These are phyloP conservation scores for Hanseniaspora guilliermondii DNA, from an alignment of 805 yeast species.

Conservation along the genomic window DNA sequence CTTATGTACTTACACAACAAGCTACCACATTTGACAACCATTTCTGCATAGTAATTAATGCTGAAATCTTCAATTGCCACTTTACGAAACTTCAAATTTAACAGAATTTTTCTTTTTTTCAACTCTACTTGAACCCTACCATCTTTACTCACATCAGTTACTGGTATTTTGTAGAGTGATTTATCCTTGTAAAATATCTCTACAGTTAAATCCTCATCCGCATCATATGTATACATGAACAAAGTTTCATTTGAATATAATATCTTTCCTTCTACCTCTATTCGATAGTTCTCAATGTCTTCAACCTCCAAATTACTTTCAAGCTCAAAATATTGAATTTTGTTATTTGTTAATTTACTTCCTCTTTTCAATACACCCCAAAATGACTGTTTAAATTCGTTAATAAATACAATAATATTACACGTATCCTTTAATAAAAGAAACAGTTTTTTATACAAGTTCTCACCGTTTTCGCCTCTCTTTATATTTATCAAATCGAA, in stretches of 20 bases:
- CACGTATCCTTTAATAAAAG: neutral
- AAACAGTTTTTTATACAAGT: neutral
- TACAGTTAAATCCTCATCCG: neutral
- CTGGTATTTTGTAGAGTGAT: neutral
- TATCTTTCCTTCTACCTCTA: neutral
- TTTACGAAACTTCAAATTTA: neutral
- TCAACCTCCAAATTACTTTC: neutral
- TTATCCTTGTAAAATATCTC: neutral
- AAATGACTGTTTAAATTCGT: neutral
- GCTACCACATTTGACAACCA: neutral
- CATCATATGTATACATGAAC: neutral
- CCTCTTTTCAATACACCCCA: neutral
- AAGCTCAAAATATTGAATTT: neutral
- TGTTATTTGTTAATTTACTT: neutral
- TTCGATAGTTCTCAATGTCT: neutral
- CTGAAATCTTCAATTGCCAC: neutral
- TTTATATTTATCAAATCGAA: neutral
- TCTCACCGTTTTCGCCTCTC: neutral
- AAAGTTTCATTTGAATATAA: neutral
- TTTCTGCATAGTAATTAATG: neutral
- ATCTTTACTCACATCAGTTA: neutral
- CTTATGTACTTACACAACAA: neutral
- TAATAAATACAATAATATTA: neutral
- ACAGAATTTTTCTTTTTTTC: neutral
- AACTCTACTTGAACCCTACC: neutral